A percentile compares a stretch with the other conserved stretches of the same genome.
phyloP scores from a whole-genome alignment of 2,329 filamentous ascomycete genomes.

The Arthrobotrys musiformis region DNA sequence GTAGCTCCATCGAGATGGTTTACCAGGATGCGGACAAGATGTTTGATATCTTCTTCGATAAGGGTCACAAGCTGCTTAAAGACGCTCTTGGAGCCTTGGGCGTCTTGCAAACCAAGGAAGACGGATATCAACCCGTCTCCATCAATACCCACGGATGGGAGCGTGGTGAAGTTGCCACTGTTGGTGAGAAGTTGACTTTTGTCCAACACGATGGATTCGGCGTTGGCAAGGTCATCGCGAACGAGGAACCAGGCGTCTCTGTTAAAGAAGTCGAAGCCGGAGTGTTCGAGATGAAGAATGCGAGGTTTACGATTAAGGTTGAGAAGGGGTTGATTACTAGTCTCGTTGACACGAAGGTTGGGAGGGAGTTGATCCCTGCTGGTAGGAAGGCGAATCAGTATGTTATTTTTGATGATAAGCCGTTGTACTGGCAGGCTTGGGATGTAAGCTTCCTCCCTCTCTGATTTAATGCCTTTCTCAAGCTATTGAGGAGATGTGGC shows the following conservation, averaged over 20 bases:
- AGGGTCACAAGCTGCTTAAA: slow-evolving; percentile 76
- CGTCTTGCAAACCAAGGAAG: slow-evolving; percentile 66
- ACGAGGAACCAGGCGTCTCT: slow-evolving; percentile 65
- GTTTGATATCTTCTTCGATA: slow-evolving; percentile 83
- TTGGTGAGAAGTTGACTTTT: slow-evolving; percentile 61
- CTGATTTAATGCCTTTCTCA: slow-evolving; percentile 75
- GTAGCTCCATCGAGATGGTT: slow-evolving; percentile 96
- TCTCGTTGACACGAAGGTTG: slow-evolving; percentile 77
- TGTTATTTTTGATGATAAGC: slow-evolving; percentile 94
- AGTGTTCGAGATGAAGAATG: slow-evolving; percentile 82
- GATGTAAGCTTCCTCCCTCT: slow-evolving; percentile 50
- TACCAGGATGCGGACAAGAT: slow-evolving; percentile 94
- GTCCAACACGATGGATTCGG: slow-evolving; percentile 52
- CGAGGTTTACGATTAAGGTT: slow-evolving; percentile 78
- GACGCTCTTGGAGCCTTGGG: slow-evolving; percentile 76
- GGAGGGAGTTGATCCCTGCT: slow-evolving; percentile 80
- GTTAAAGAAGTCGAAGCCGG: slow-evolving; percentile 68
- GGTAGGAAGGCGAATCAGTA: slow-evolving; percentile 86
- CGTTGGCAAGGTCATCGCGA: slow-evolving; percentile 26
- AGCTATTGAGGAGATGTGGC: slow-evolving; percentile 72
- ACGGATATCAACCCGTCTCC: slow-evolving; percentile 68
- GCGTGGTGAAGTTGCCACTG: slow-evolving; percentile 77
- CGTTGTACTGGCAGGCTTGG: slow-evolving; percentile 58
- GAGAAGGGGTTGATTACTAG: slow-evolving; percentile 82
- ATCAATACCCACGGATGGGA: slow-evolving; percentile 90